Evolutionary conservation across 1,139 yeast genomes (phyloP), one percentile per base, ranked within the genome.

Genomic region (Suhomyces taliae): DNA sequence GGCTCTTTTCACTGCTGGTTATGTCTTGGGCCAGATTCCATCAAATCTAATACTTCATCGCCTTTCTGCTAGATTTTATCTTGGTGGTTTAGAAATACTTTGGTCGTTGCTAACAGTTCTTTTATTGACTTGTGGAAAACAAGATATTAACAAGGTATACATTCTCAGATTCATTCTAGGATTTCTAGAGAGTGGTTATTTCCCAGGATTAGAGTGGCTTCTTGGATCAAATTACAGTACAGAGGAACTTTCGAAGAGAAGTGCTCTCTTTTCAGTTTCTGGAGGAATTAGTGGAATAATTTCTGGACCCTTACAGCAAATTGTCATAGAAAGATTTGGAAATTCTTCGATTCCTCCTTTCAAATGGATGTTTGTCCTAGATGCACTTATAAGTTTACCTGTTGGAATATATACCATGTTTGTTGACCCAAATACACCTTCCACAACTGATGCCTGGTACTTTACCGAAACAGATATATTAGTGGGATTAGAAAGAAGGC

Each of bases 161-260:
- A 85, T 80, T 0, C 52, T 82, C 27, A 64, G 89, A 41, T 83
- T 83, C 56, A 64, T 83, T 36, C 60, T 83, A 44, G 90, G 88
- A 0, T 61, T 81, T 9, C 67, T 77, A 1, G 89, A 83, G 59
- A 62, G 82, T 19, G 85, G 85, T 0, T 79, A 79, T 51, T 81
- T 81, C 60, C 87, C 87, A 1, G 81, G 81, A 11, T 66, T 81
- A 48, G 56, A 53, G 31, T 54, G 56, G 54, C 47, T 54, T 7
- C 49, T 54, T 26, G 58, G 58, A 1, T 54, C 58, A 8, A 54
- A 54, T 43, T 54, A 53, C 41, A 48, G 51, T 40, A 48, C 53
- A 2, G 38, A 44, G 0, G 84, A 81, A 52, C 62, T 79, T 35
- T 67, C 76, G 34, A 72, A 78, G 48, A 62, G 87, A 52, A 72